Base-by-base conservation (phyloP, 352 stramenopile species). In the Aphanomyces astaci region DNA sequence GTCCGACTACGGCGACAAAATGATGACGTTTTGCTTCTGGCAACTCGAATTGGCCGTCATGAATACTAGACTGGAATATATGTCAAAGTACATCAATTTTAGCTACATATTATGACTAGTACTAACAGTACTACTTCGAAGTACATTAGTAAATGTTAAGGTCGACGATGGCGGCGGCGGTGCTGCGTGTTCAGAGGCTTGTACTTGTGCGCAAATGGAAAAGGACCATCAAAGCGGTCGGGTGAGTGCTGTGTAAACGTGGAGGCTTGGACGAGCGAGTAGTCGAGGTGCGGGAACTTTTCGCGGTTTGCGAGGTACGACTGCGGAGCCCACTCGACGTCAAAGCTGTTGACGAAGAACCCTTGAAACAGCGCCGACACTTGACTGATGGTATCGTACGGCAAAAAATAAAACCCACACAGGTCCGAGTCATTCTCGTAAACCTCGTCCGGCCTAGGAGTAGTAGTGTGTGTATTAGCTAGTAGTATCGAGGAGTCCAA, bases 21-120 rank as follows among this genome's bases (percentile, higher is more conserved):
- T 92, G 82, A 88, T 76, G 0, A 79, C 88, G 52, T 88, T 90
- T 81, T 92, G 84, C 66, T 66, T 92, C 55, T 90, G 81, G 80
- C 82, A 92, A 60, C 88, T 89, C 75, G 86, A 80, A 24, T n/a
- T n/a, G n/a, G n/a, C n/a, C n/a, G n/a, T n/a, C n/a, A n/a, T n/a
- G n/a, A n/a, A n/a, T n/a, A n/a, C n/a, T n/a, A n/a, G n/a, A n/a
- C n/a, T n/a, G n/a, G n/a, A n/a, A n/a, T n/a, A n/a, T n/a, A n/a
- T n/a, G n/a, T n/a, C n/a, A n/a, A n/a, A n/a, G n/a, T n/a, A n/a
- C n/a, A n/a, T n/a, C n/a, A n/a, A n/a, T n/a, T n/a, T n/a, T n/a
- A n/a, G n/a, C n/a, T n/a, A n/a, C n/a, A n/a, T n/a, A n/a, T n/a
- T n/a, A n/a, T n/a, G n/a, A n/a, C n/a, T n/a, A n/a, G n/a, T n/a